Percentiles rank a stretch among this genome's conserved stretches.
Evolutionary conservation across 2,329 filamentous ascomycete genomes (phyloP).

Genomic region (Didymella arachidicola): DNA sequence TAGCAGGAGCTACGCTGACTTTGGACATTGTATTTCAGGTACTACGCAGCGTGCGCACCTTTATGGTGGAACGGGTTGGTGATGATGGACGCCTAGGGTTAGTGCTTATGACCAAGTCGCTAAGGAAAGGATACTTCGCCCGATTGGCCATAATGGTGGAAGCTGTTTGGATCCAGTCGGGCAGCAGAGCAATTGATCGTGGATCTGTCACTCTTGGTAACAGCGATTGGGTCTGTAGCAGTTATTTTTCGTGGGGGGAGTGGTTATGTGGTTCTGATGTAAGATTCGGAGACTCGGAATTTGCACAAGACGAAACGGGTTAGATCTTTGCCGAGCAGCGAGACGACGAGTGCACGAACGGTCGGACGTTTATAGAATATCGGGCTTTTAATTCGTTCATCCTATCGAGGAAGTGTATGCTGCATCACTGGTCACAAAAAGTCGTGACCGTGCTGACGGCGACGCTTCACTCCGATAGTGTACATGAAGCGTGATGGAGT

Average conservation of each 20-base stretch:
- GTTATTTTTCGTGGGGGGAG: background rate
- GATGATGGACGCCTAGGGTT: constrained; percentile 9
- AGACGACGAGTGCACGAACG: background rate
- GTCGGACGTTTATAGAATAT: background rate
- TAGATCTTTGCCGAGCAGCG: background rate
- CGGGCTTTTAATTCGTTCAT: background rate
- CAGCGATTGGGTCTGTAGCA: background rate
- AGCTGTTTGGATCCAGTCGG: background rate
- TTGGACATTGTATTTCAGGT: background rate
- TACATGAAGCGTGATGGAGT: background rate
- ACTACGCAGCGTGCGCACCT: background rate
- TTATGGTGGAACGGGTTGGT: background rate
- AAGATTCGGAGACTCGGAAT: constrained; percentile 3
- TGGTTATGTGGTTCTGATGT: constrained; percentile 6
- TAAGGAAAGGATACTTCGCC: background rate
- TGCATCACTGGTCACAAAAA: background rate
- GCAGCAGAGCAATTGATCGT: background rate
- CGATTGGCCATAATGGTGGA: background rate
- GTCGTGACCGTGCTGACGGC: background rate
- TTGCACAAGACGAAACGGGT: background rate
- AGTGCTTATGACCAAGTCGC: constrained; percentile 10
- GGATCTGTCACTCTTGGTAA: background rate
- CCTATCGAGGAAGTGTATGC: background rate
- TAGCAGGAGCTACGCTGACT: background rate
- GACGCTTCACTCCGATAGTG: background rate